These are phyloP conservation scores for Scutellaria minor DNA, from an alignment of 257 asterid species.

Conservation along the genomic window DNA sequence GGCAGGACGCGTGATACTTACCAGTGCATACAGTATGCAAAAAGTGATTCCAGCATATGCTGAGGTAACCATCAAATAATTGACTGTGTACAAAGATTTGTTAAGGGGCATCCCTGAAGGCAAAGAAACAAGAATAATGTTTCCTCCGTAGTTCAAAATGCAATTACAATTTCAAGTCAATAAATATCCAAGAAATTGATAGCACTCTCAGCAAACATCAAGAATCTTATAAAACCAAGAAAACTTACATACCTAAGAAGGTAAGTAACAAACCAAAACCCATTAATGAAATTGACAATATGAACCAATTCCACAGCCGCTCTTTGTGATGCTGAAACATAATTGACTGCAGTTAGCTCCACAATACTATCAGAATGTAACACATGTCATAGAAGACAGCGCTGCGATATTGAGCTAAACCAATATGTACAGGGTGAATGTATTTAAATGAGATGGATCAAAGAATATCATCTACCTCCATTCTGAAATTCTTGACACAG, in stretches of 20 bases:
- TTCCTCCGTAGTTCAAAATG: background rate
- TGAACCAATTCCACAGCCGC: constrained; percentile 70
- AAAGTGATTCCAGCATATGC: constrained; percentile 80
- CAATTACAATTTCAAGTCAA: background rate
- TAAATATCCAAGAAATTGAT: background rate
- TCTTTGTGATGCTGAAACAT: constrained; percentile 71
- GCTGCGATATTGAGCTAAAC: constrained; percentile 15
- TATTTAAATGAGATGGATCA: constrained; percentile 6
- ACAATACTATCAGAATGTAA: constrained; percentile 10
- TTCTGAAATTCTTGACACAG: background rate
- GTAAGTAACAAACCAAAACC: constrained; percentile 64
- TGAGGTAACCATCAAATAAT: constrained; percentile 77
- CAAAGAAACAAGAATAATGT: constrained; percentile 21
- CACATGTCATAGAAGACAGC: constrained; percentile 1
- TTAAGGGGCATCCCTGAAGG: constrained; percentile 75
- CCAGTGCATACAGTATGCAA: constrained; percentile 67
- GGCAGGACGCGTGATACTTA: constrained; percentile 32
- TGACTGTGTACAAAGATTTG: constrained; percentile 77
- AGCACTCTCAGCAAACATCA: background rate
- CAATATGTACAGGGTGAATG: background rate
- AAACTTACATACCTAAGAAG: constrained; percentile 53
- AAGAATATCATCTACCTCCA: background rate
- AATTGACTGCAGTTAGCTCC: constrained; percentile 36
- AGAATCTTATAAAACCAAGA: background rate
- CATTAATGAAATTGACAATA: constrained; percentile 61